A percentile compares a stretch with the other conserved stretches of the same genome.
Conservation (phyloP, 192 early-diverging fungal genomes). For the Entophlyctis luteolus region DNA sequence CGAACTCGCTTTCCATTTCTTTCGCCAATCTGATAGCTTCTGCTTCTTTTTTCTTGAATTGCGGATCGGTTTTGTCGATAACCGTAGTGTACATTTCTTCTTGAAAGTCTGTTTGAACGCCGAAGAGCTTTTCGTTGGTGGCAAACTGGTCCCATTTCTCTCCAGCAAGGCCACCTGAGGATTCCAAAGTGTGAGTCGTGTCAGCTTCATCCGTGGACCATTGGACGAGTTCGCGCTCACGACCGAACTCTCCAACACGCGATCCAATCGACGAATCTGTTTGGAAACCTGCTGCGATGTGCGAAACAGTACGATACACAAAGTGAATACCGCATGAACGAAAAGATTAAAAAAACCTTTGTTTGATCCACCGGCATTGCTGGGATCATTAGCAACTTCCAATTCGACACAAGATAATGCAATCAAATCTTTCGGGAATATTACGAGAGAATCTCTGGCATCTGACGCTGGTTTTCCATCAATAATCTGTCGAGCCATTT, state of each 20-base stretch:
- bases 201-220: conserved; percentile 76
- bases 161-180: conserved; percentile 1
- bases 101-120: conserved; percentile 90
- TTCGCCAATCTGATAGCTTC: conserved; percentile 81
- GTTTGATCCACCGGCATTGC: too few species aligned
- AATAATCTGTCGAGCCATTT: conserved; percentile 47
- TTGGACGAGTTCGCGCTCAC: conserved; percentile 75
- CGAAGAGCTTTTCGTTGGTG: conserved; percentile 88
- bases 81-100: conserved; percentile 95
- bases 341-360: too few species aligned
- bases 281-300: conserved; percentile 66
- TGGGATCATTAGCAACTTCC: too few species aligned
- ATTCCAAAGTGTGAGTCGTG: conserved; percentile 20
- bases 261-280: conserved; percentile 89
- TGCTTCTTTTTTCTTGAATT: conserved; percentile 82
- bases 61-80: conserved; percentile 76
- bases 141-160: conserved; percentile 95
- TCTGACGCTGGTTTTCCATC: conserved; percentile 28
- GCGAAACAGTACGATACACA: not conserved
- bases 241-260: conserved; percentile 46
- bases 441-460: conserved; percentile 51
- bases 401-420: conserved; percentile 33
- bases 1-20: conserved; percentile 74
- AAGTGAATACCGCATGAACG: not conserved
- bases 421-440: conserved; percentile 65